Base-by-base conservation (phyloP, 305 asterid species). In the Ilex paraguariensis region DNA sequence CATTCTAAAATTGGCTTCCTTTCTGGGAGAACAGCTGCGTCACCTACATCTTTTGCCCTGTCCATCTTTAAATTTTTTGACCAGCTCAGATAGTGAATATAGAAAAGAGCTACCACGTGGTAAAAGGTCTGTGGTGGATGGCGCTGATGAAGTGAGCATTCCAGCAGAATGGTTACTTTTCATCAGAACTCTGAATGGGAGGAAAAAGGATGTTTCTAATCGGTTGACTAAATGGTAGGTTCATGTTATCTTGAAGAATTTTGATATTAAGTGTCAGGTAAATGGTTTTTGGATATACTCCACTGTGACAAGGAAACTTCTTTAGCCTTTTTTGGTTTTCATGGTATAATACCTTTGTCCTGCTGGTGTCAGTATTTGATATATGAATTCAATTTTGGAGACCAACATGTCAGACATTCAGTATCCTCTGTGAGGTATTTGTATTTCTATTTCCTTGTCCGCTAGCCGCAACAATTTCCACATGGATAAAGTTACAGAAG, bases 1-100 rank as follows among this genome's bases (percentile, higher is more conserved):
- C 54, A 61, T 73, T 32, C 73, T 81, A 70, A 76, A 72, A 69
- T 71, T 93, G 80, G 96, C 97, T 72, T 80, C 90, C 10, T 93
- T 93, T 73, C 73, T 93, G 77, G 99, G 97, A 55, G 89, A 93
- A 83, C 94, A 90, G 84, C 72, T 93, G 76, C 90, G 72, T 57
- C 64, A 80, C 77, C 94, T 93, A 74, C 99, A 90, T 75, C 71
- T 59, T 69, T 66, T 93, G 76, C 97, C 96, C 10, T 63, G 63
- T 64, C 87, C 82, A 66, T 76, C 88, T 66, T 63, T 73, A 60
- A 66, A 62, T 66, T 71, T 65, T 57, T 68, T 73, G n/a, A 62
- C 65, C 70, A 70, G 64, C 31, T 67, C 57, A 65, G 70, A 64
- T 39, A 60, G 73, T 52, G 72, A 78, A 71, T 73, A 73, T 62